Evolutionary conservation across 139 green algal species (phyloP), one percentile per base, ranked within the genome.

Genomic region (Edaphochlamys debaryana): DNA sequence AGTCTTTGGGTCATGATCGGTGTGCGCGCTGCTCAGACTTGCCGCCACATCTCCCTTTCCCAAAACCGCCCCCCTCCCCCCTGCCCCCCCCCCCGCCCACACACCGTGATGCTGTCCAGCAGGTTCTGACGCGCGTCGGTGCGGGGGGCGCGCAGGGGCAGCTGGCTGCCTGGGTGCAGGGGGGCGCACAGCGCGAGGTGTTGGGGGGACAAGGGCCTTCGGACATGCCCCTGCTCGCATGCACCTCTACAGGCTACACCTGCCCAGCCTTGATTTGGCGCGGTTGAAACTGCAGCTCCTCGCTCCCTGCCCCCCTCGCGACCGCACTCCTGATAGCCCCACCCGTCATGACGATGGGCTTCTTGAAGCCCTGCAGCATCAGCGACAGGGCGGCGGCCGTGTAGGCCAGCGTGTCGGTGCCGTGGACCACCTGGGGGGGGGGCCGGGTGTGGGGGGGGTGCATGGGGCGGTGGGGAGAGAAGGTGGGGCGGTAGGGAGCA

Each of bases 381-480:
- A 98, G 87, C 20, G 84, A 94, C 32, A 99, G 89, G 4, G 96
- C 96, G n/a, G 80, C 83, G 8, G 96, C 95, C 0, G 95, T 98
- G 92, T 95, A 98, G 3, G 94, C 90, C 89, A 99, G 92, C 0
- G 96, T 98, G 89, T 99, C 96, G 0, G 94, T 98, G 78, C 94
- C 90, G 62, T 94, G 90, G 34, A 94, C 84, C 23, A 90, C 77
- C 87, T 92, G 85, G 36, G 30, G 34, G 52, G 36, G 20, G 66
- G 36, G 20, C 5, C 0, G 69, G 70, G 8, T 41, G 52, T 34
- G 19, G 15, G 72, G 23, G 72, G 19, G 38, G 37, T 42, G 41
- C 41, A 69, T 23, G 41, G 19, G 8, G 52, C 52, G 58, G 11
- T 8, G 23, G 54, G 50, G 50, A 42, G 15, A 30, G 20, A 64